Conservation (phyloP, 805 yeast genomes). For the Torulaspora franciscae region DNA sequence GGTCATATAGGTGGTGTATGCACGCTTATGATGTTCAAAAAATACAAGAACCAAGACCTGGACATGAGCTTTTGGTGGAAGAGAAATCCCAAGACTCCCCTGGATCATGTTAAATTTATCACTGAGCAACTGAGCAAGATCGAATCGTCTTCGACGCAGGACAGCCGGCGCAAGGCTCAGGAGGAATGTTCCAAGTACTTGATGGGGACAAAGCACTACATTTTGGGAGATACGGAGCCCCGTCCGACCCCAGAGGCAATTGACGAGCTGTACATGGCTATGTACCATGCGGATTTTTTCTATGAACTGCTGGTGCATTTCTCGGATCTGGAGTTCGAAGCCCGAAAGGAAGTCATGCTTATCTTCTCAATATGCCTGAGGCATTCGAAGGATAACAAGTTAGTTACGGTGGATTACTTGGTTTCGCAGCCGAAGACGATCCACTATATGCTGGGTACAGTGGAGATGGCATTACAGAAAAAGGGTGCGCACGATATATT, state of each 20-base stretch:
- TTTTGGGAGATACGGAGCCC: constrained; percentile 57
- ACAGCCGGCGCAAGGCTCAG: constrained; percentile 45
- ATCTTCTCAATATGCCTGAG: constrained; percentile 73
- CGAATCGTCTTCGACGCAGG: constrained; percentile 38
- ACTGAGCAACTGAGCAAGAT: constrained; percentile 68
- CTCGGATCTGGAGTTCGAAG: constrained; percentile 75
- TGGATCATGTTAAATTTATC: constrained; percentile 70
- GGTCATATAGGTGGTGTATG: background rate
- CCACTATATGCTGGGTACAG: constrained; percentile 57
- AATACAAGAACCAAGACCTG: constrained; percentile 30
- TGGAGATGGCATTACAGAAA: constrained; percentile 48
- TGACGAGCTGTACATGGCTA: constrained; percentile 72
- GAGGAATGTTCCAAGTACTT: constrained; percentile 71
- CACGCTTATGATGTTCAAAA: constrained; percentile 24
- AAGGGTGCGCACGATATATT: constrained; percentile 50
- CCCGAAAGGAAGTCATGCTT: constrained; percentile 74
- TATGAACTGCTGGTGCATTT: constrained; percentile 56
- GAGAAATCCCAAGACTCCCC: constrained; percentile 84
- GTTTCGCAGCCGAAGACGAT: constrained; percentile 62
- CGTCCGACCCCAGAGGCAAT: constrained; percentile 64
- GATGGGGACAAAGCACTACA: constrained; percentile 56
- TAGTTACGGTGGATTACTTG: constrained; percentile 85
- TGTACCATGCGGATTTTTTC: constrained; percentile 66
- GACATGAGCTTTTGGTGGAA: constrained; percentile 87
- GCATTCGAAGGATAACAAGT: constrained; percentile 67